Evolutionary conservation across 352 stramenopile genomes (phyloP), one percentile per base, ranked within the genome.

Genomic region (Sclerospora graminicola): DNA sequence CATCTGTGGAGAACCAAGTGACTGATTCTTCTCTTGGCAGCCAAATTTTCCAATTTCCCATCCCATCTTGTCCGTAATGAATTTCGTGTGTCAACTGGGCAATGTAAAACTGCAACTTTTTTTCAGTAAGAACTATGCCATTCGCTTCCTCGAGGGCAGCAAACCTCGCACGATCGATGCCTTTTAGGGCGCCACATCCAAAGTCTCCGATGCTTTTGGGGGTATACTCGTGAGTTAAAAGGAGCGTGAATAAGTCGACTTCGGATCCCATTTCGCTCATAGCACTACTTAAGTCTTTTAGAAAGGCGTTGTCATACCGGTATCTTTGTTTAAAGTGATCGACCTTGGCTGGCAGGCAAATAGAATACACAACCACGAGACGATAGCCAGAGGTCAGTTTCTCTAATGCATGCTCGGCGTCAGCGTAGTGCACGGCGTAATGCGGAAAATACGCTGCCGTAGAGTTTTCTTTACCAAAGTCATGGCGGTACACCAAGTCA

Each of bases 361-460:
- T 33, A 6, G 41, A 63, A 33, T 63, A 60, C 8, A 60, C 49
- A 16, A 63, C 15, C n/a, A 37, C 49, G 2, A 63, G 27, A 14
- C 54, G 49, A 38, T 47, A 63, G 8, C 49, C 44, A 9, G 47
- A 60, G 13, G 45, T 60, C 32, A 60, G 44, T 19, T 43, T 15
- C 13, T 60, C 40, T 8, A 63, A 18, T 1, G 42, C 31, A n/a
- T 63, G 54, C 7, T 53, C 41, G 8, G 45, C 49, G 15, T 63
- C 54, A n/a, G 54, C 49, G n/a, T 60, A 63, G 21, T 60, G 49
- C 0, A 63, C 54, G 0, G 45, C 54, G 24, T 50, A 63, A 26
- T 63, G 54, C 0, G 48, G 49, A 2, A 45, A 13, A 21, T 47
- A 63, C 8, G 44, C 30, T 0, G 45, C 49, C 9, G 40, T 48